Percentiles rank a stretch among this genome's conserved stretches.
Conservation (phyloP, 208 protist genomes). For the Kentomonas sorsogonicus region DNA sequence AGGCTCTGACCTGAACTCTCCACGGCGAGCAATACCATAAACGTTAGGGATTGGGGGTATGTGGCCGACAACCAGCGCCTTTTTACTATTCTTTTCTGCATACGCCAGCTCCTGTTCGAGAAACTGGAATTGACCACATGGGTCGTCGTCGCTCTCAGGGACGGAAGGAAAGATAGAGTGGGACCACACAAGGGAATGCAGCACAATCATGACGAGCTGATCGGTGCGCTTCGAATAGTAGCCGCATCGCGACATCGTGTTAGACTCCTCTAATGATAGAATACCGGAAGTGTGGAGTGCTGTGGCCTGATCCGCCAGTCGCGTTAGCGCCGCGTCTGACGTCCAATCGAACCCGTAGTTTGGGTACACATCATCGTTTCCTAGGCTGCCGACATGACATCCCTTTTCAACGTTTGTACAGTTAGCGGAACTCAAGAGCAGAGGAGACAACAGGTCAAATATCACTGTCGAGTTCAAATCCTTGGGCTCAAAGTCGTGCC, state of each 20-base stretch:
- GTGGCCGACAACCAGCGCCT: conserved; percentile 76
- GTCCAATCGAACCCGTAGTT: conserved; percentile 58
- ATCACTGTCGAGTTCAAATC: no score
- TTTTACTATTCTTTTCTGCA: conserved; percentile 26
- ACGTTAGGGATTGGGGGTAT: conserved; percentile 57
- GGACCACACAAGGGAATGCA: conserved; percentile 75
- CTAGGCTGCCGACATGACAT: conserved; percentile 29
- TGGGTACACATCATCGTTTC: conserved; percentile 78
- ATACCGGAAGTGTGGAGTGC: conserved; percentile 23
- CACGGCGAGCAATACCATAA: conserved; percentile 28
- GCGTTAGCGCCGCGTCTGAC: conserved; percentile 11
- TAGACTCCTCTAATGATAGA: conserved; percentile 24
- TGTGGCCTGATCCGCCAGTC: conserved; percentile 21
- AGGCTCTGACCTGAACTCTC: conserved; percentile 21
- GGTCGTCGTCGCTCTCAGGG: conserved; percentile 43
- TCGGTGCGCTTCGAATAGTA: conserved; percentile 42
- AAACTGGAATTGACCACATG: conserved; percentile 69
- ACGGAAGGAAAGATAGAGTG: conserved; percentile 24
- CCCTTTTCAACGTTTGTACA: no score
- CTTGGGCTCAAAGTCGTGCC: conserved; percentile 63
- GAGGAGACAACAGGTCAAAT: no score
- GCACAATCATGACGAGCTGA: conserved; percentile 43
- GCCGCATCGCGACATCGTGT: conserved; percentile 39
- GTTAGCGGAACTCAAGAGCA: no score
- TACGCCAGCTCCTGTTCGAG: conserved; percentile 31